phyloP scores from a whole-genome alignment of 1,139 yeast species.

The Yamadazyma dendronema region DNA sequence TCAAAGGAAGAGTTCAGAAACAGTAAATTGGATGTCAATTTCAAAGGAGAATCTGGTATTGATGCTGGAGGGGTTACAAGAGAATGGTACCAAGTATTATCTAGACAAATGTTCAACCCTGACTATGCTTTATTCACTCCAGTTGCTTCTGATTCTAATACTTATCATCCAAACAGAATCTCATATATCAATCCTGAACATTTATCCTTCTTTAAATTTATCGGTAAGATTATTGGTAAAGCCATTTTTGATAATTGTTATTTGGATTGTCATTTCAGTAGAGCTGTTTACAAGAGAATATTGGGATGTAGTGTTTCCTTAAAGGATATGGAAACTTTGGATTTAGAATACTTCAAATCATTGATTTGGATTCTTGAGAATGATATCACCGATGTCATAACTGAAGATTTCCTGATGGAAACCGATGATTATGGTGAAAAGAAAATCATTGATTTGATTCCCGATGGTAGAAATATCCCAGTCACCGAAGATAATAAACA shows the following conservation, averaged over 20 bases:
- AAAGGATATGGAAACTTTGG: slow-evolving; percentile 94
- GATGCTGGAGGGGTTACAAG: slow-evolving; percentile 99
- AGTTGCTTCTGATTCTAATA: slow-evolving; percentile 87
- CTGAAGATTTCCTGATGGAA: slow-evolving; percentile 94
- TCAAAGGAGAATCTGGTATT: slow-evolving; percentile 92
- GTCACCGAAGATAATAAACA: slow-evolving; percentile 91
- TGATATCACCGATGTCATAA: slow-evolving; percentile 92
- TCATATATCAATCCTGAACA: slow-evolving; percentile 95
- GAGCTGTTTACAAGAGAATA: slow-evolving; percentile 90
- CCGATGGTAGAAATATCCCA: slow-evolving; percentile 77
- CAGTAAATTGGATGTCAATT: slow-evolving; percentile 73
- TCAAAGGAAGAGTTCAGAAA: slow-evolving; percentile 71
- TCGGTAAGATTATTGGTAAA: slow-evolving; percentile 92
- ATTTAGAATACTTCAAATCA: slow-evolving; percentile 88
- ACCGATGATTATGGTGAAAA: slow-evolving; percentile 94
- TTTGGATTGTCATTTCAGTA: slow-evolving; percentile 91
- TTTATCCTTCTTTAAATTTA: slow-evolving; percentile 86
- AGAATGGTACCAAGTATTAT: slow-evolving; percentile 95
- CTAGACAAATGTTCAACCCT: slow-evolving; percentile 95
- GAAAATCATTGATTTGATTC: slow-evolving; percentile 73
- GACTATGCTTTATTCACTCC: slow-evolving; percentile 93
- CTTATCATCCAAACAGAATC: slow-evolving; percentile 93
- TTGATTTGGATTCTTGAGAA: slow-evolving; percentile 95
- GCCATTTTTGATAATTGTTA: slow-evolving; percentile 87
- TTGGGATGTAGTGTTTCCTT: slow-evolving; percentile 79